Evolutionary conservation across 345 rosid species (phyloP).

Genomic region (Eucalyptus paniculata): DNA sequence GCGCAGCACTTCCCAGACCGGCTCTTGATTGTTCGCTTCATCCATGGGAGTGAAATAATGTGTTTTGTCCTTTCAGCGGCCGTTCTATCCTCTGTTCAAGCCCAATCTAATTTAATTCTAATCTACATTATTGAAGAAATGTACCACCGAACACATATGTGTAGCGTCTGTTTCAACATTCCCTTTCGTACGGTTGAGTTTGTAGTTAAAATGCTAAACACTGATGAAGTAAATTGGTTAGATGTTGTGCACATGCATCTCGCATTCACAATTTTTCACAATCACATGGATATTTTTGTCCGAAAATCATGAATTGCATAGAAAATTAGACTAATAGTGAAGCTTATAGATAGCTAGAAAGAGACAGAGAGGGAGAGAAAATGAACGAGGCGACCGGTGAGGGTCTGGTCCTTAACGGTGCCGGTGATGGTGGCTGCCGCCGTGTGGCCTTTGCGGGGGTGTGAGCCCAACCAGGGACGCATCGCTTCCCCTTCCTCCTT

Average conservation of each 20-base stretch:
- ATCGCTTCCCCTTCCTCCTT: too few species aligned
- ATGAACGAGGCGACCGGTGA: neutral
- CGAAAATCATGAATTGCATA: neutral
- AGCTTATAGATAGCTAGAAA: neutral
- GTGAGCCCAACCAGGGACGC: too few species aligned
- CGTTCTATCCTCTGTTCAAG: neutral
- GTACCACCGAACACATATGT: neutral
- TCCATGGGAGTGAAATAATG: neutral
- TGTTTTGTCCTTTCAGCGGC: neutral
- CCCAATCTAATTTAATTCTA: neutral
- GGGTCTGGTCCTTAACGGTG: too few species aligned
- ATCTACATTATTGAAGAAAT: neutral
- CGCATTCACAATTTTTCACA: neutral
- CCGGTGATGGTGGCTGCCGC: too few species aligned
- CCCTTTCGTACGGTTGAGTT: neutral
- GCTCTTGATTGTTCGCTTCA: neutral
- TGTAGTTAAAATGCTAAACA: neutral
- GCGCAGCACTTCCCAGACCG: neutral
- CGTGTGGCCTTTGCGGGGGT: too few species aligned
- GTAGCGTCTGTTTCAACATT: neutral
- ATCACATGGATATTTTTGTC: neutral
- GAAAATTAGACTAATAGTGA: neutral
- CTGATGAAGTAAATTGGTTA: neutral
- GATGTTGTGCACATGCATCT: neutral
- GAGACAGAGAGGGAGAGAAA: neutral